Percentiles rank a stretch among this genome's conserved stretches.
Evolutionary conservation across 2,329 filamentous ascomycete species (phyloP).

Genomic region (Myriosclerotinia duriaeana): DNA sequence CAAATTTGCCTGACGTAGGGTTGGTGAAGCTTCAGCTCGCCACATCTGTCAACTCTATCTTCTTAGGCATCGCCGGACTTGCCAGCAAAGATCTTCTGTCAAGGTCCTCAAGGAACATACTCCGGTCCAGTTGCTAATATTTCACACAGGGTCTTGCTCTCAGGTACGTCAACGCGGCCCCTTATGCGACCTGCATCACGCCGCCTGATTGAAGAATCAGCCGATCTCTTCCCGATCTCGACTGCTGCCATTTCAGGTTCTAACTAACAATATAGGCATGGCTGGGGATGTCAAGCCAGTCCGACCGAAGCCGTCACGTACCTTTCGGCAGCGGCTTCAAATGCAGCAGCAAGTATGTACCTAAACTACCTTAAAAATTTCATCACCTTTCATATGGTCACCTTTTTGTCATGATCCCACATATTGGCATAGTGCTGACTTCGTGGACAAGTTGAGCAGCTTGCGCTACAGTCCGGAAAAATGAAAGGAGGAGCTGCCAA

Average conservation of each 20-base stretch:
- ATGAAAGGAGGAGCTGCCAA: slow-evolving; percentile 94
- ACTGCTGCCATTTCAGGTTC: slow-evolving; percentile 11
- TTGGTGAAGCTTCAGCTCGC: slow-evolving; percentile 12
- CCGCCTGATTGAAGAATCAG: slow-evolving; percentile 14
- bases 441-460: slow-evolving; percentile 60
- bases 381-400: slow-evolving; percentile 10
- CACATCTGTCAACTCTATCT: neutral
- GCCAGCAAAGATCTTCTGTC: slow-evolving; percentile 15
- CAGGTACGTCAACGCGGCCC: slow-evolving; percentile 55
- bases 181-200: slow-evolving; percentile 26
- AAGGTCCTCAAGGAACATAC: slow-evolving; percentile 11
- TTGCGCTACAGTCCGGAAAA: slow-evolving; percentile 81
- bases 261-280: slow-evolving; percentile 60
- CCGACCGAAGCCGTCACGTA: slow-evolving; percentile 74
- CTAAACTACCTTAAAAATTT: neutral
- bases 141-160: slow-evolving; percentile 67
- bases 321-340: slow-evolving; percentile 83
- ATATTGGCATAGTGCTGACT: slow-evolving; percentile 22
- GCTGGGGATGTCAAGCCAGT: slow-evolving; percentile 82
- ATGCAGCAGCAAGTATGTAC: slow-evolving; percentile 64
- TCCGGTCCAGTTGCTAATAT: slow-evolving; percentile 18
- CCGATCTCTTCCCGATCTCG: slow-evolving; percentile 4
- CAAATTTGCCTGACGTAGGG: neutral
- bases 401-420: neutral
- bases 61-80: neutral